These are phyloP conservation scores for Polytolypa hystricis DNA, from an alignment of 2,329 filamentous ascomycete genomes.

Conservation along the genomic window DNA sequence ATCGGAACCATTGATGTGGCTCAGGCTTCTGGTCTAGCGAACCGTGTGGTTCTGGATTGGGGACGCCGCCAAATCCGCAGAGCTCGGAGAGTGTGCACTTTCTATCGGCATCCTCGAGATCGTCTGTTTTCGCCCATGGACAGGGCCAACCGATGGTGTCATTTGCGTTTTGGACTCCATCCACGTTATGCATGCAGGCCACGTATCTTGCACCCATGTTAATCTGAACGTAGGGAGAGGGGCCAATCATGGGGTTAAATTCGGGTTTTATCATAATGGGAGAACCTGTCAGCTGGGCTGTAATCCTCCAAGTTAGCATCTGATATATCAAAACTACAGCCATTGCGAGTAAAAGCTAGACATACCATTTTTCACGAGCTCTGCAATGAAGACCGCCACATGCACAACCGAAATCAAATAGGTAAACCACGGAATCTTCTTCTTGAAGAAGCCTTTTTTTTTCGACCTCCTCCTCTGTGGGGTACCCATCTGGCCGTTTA, in stretches of 20 bases:
- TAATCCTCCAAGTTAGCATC: conserved; percentile 7
- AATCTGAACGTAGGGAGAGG: conserved; percentile 79
- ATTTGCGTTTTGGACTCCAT: conserved; percentile 28
- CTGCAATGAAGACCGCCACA: conserved; percentile 74
- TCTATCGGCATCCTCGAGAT: conserved; percentile 37
- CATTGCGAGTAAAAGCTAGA: conserved; percentile 12
- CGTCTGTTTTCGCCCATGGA: conserved; percentile 60
- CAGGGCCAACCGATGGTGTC: conserved; percentile 54
- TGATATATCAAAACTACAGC: conserved; percentile 7
- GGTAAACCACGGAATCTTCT: conserved; percentile 63
- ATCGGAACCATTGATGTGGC: conserved; percentile 93
- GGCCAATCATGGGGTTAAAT: conserved; percentile 97
- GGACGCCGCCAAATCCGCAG: conserved; percentile 72
- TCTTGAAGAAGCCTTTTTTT: conserved; percentile 45
- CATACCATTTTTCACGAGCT: conserved; percentile 75
- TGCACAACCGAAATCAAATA: conserved; percentile 70
- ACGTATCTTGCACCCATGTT: conserved; percentile 92
- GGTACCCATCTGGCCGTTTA: conserved; percentile 14
- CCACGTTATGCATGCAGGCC: conserved; percentile 79
- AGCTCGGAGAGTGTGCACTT: conserved; percentile 66
- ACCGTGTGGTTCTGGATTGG: conserved; percentile 46
- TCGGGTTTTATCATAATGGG: conserved; percentile 58
- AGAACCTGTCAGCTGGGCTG: conserved; percentile 65
- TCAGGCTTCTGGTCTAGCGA: conserved; percentile 46
- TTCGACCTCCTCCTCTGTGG: conserved; percentile 17